Conservation (phyloP, 441 rosid species). For the Erysimum cheiri region DNA sequence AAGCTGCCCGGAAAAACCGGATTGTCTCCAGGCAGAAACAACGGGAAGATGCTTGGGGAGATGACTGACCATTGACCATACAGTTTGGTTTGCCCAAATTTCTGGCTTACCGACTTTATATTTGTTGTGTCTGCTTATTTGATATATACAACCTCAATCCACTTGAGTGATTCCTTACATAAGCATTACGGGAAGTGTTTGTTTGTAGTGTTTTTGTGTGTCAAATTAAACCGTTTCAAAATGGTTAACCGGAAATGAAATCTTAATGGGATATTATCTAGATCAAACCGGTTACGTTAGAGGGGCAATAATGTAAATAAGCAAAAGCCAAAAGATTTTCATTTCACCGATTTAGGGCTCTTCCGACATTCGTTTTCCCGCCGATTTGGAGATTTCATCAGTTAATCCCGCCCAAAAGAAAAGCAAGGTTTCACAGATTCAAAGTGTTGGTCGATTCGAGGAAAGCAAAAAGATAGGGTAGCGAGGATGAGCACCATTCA, state of each 20-base stretch:
- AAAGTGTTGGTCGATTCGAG: slow-evolving; percentile 2
- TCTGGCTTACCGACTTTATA: slow-evolving; percentile 22
- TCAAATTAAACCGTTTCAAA: slow-evolving; percentile 7
- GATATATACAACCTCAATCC: slow-evolving; percentile 17
- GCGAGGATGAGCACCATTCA: slow-evolving; percentile 47
- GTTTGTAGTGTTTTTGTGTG: slow-evolving; percentile 11
- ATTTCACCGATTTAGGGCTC: slow-evolving; percentile 21
- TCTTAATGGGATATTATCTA: slow-evolving; percentile 12
- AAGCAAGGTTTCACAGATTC: neutral
- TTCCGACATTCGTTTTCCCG: slow-evolving; percentile 26
- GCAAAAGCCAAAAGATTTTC: neutral
- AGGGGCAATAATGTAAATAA: slow-evolving; percentile 26
- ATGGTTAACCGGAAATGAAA: slow-evolving; percentile 21
- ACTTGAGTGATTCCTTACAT: slow-evolving; percentile 31
- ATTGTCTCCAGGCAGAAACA: slow-evolving; percentile 76
- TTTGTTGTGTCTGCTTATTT: slow-evolving; percentile 22
- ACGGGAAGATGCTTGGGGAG: slow-evolving; percentile 94
- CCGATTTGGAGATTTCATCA: slow-evolving; percentile 5
- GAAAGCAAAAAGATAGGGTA: slow-evolving; percentile 13
- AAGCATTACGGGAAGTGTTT: slow-evolving; percentile 5
- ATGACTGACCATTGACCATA: slow-evolving; percentile 49
- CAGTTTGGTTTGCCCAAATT: slow-evolving; percentile 3
- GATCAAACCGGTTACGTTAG: neutral
- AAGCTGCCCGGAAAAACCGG: slow-evolving; percentile 82
- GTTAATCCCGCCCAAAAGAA: slow-evolving; percentile 25